A percentile compares a stretch with the other conserved stretches of the same genome.
These are phyloP conservation scores for Cinnamomum micranthum DNA, from an alignment of 164 flowering plant species.

Conservation along the genomic window DNA sequence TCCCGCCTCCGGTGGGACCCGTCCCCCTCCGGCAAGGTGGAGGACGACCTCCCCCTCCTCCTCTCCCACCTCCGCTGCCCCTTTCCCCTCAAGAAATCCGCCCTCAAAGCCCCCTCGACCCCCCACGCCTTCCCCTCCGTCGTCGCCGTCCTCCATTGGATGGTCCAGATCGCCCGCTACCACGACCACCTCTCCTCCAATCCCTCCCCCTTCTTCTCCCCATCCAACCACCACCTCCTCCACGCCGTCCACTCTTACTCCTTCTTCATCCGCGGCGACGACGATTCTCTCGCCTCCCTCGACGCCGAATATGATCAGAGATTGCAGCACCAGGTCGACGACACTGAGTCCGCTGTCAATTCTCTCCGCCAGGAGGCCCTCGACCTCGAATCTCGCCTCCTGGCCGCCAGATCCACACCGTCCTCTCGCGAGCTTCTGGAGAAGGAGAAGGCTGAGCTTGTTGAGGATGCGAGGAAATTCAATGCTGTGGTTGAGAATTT, in stretches of 20 bases:
- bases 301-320: conserved; percentile 40
- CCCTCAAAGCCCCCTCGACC: conserved; percentile 61
- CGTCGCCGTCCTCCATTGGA: conserved; percentile 73
- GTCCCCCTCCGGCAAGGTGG: conserved; percentile 29
- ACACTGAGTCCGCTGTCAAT: conserved; percentile 21
- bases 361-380: conserved; percentile 26
- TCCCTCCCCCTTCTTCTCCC: not conserved
- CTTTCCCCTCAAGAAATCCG: conserved; percentile 60
- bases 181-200: conserved; percentile 23
- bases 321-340: conserved; percentile 36
- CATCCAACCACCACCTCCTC: conserved; percentile 11
- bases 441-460: conserved; percentile 52
- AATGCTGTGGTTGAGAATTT: conserved; percentile 40
- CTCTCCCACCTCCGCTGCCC: conserved; percentile 61
- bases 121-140: conserved; percentile 79
- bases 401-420: conserved; percentile 44
- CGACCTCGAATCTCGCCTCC: conserved; percentile 39
- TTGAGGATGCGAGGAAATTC: conserved; percentile 70
- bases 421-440: conserved; percentile 48
- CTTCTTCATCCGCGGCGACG: conserved; percentile 60
- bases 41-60: conserved; percentile 59
- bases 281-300: conserved; percentile 41
- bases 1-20: conserved; percentile 35
- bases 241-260: conserved; percentile 45
- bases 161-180: conserved; percentile 60